Conservation (phyloP, 345 rosid genomes). For the Corchorus olitorius region DNA sequence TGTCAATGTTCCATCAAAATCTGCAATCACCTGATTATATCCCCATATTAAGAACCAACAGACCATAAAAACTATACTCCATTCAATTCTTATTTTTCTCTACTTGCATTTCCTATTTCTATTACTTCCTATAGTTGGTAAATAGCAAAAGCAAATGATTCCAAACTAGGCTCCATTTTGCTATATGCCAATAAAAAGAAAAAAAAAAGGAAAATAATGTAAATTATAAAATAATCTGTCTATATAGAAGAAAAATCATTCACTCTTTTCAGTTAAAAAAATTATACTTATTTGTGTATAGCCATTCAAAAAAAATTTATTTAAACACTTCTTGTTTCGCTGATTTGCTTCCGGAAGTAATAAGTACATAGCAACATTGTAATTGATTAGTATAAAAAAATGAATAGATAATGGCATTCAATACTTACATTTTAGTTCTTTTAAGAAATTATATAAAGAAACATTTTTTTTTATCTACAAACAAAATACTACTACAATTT, state of each 20-base stretch:
- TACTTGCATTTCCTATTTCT: background rate
- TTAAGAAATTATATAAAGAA: background rate
- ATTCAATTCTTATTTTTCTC: background rate
- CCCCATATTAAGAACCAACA: background rate
- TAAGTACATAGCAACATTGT: background rate
- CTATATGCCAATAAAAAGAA: too few relatives aligned
- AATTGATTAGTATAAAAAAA: background rate
- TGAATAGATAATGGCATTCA: background rate
- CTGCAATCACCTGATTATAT: slow-evolving; percentile 62
- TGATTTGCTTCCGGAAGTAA: background rate
- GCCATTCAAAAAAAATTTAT: background rate
- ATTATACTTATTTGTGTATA: background rate
- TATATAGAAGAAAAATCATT: background rate
- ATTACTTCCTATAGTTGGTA: background rate
- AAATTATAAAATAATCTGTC: background rate
- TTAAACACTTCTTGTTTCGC: background rate
- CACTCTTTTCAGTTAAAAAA: background rate
- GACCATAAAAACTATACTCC: background rate
- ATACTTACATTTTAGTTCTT: background rate
- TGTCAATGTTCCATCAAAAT: slow-evolving; percentile 87
- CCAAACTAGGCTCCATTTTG: background rate
- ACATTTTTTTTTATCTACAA: background rate
- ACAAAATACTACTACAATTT: background rate
- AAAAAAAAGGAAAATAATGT: background rate
- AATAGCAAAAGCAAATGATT: slow-evolving; percentile 2